A percentile compares a stretch with the other conserved stretches of the same genome.
These are phyloP conservation scores for Pythium folliculosum DNA, from an alignment of 352 stramenopile species.

Conservation along the genomic window DNA sequence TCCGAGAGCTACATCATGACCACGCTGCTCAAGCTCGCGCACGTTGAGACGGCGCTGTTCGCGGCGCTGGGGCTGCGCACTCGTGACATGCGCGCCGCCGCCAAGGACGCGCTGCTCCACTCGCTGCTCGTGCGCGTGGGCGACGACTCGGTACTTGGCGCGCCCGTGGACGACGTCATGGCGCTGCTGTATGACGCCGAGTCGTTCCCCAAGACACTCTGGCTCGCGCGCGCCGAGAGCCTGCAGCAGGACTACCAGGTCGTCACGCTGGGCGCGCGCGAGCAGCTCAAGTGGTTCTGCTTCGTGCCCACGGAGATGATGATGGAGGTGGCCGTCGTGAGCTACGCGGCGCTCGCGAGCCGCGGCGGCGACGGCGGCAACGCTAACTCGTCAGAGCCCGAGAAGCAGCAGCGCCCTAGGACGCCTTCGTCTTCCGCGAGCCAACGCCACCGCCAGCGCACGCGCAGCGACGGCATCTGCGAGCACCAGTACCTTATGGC, in stretches of 20 bases:
- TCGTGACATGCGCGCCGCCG: neutral
- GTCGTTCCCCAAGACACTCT: constrained; percentile 39
- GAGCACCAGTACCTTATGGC: constrained; percentile 42
- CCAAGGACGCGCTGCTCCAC: constrained; percentile 16
- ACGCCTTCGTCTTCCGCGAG: too few relatives aligned
- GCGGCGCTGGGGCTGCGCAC: neutral
- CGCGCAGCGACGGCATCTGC: constrained; percentile 32
- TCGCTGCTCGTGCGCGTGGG: constrained; percentile 33
- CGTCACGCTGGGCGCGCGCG: constrained; percentile 28
- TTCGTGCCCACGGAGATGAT: constrained; percentile 40
- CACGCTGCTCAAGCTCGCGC: constrained; percentile 31
- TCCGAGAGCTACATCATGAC: constrained; percentile 40
- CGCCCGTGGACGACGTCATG: constrained; percentile 34
- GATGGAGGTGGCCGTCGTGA: constrained; percentile 43
- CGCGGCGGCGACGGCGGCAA: neutral
- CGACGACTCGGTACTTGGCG: constrained; percentile 36
- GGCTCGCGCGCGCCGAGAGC: constrained; percentile 28
- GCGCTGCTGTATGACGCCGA: constrained; percentile 30
- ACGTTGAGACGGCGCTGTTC: constrained; percentile 28
- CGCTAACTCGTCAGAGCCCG: too few relatives aligned
- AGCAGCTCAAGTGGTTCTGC: constrained; percentile 36
- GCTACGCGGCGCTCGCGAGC: constrained; percentile 27
- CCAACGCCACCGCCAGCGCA: constrained; percentile 6
- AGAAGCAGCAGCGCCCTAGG: too few relatives aligned
- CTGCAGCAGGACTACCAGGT: constrained; percentile 34